Evolutionary conservation across 2,329 filamentous ascomycete genomes (phyloP).

Genomic region (Ophiostoma piceae): DNA sequence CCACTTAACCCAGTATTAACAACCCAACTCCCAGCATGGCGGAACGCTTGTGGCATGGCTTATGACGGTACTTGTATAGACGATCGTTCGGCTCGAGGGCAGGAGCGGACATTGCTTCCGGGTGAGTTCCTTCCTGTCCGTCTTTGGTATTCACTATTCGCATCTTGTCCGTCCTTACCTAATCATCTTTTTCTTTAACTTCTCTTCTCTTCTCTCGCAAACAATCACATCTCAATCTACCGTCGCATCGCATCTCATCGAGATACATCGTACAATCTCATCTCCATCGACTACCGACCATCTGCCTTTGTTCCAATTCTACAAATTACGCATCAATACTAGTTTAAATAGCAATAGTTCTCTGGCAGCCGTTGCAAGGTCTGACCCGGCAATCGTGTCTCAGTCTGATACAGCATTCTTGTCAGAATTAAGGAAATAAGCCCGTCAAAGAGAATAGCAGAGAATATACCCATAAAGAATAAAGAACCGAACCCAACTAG

Average conservation of each 20-base stretch:
- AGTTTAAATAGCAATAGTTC: not conserved
- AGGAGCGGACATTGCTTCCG: not conserved
- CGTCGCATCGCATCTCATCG: not conserved
- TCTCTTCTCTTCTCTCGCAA: not conserved
- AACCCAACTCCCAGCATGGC: not conserved
- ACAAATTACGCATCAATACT: not conserved
- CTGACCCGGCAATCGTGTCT: conserved; percentile 1
- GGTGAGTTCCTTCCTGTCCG: not conserved
- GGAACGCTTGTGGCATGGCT: not conserved
- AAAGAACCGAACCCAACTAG: not conserved
- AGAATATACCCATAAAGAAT: not conserved
- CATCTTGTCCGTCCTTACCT: not conserved
- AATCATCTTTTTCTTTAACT: not conserved
- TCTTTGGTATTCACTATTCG: no score
- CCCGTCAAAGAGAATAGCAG: not conserved
- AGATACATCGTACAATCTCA: not conserved
- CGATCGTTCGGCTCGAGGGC: not conserved
- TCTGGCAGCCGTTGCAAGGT: conserved; percentile 4
- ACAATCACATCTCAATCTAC: not conserved
- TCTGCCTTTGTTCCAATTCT: not conserved
- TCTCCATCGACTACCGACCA: not conserved
- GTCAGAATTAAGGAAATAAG: not conserved
- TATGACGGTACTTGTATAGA: not conserved
- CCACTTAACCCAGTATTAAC: no score
- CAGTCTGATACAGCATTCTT: not conserved